Evolutionary conservation across 495 filamentous ascomycete species (phyloP), one percentile per base, ranked within the genome.

Genomic region (Penicillium lividum): DNA sequence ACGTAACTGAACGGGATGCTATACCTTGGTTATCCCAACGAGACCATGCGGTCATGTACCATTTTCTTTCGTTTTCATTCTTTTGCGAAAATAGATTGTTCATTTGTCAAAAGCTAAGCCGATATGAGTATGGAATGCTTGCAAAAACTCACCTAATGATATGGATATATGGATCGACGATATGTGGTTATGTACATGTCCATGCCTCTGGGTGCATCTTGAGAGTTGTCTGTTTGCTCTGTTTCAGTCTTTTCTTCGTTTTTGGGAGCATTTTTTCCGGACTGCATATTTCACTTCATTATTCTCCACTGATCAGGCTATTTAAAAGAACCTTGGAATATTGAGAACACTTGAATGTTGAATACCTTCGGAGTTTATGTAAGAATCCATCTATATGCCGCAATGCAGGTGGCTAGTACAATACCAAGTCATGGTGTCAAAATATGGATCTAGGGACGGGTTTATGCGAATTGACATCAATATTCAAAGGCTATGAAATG

Each of bases 131-230:
- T 63, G 30, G 44, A 51, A 47, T 56, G 33, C 36, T 53, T 57
- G 42, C 25, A 31, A 28, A 34, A 53, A 31, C 36, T 8, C 15
- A 29, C 38, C 34, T 57, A 42, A 51, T 51, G 55, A 57, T 42
- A 55, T 47, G 38, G 42, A 53, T 50, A 66, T 65, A 67, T 58
- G 46, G 60, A 57, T 62, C 49, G 53, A 58, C 40, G 60, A 66
- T 58, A 69, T 50, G 58, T 61, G 54, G 44, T 52, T 60, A 40
- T 40, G 38, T 40, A 40, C 45, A 47, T 56, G 60, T 67, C 53
- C 66, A 66, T 64, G 48, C 40, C 4, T 18, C 51, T 36, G 27
- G 25, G 43, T 50, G 60, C 33, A 62, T 58, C 45, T 49, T 52
- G 43, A 43, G 43, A 55, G 46, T 47, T 57, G 40, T 58, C 45